Evolutionary conservation across 306 rosid species (phyloP), one percentile per base, ranked within the genome.

Genomic region (Fragaria nilgerrensis): DNA sequence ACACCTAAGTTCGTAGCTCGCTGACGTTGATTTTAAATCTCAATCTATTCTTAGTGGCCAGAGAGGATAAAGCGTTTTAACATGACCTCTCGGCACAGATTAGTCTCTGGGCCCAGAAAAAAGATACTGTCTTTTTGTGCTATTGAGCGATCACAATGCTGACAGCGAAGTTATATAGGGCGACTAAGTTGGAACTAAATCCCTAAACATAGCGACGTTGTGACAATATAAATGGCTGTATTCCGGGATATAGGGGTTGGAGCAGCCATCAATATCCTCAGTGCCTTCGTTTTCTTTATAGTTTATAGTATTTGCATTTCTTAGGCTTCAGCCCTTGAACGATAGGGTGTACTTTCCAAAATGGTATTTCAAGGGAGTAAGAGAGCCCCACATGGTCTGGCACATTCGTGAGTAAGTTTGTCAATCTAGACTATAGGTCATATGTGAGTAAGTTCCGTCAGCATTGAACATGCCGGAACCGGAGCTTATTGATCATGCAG

Each of bases 401-500:
- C 39, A 85, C 91, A 1, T 89, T 90, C 83, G 88, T 90, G 47
- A 84, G 91, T 56, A 87, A 87, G 78, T 85, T 95, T 78, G 97
- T 95, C 75, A 95, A 95, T 83, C 82, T 95, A 77, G 98, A 95
- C 83, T 95, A 86, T 81, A 84, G 92, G 79, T 67, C 98, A 55
- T 95, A 95, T 78, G 1, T 89, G 52, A 66, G 87, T n/a, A n/a
- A n/a, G n/a, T n/a, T n/a, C 96, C 97, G 13, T 96, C 74, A 11
- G 97, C 96, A 29, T 79, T 95, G 73, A 82, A 77, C 78, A 95
- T 95, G 97, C 98, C 97, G 0, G 98, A 95, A 78, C 95, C 80
- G 27, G 98, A 92, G 88, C 98, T 95, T 62, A 90, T 95, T 79
- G 97, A 95, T 6, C 98, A 95, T 80, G 96, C 98, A 36, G 98